Evolutionary conservation across 371 early-diverging fungal genomes (phyloP), one percentile per base, ranked within the genome.

Genomic region (Actinomucor elegans): DNA sequence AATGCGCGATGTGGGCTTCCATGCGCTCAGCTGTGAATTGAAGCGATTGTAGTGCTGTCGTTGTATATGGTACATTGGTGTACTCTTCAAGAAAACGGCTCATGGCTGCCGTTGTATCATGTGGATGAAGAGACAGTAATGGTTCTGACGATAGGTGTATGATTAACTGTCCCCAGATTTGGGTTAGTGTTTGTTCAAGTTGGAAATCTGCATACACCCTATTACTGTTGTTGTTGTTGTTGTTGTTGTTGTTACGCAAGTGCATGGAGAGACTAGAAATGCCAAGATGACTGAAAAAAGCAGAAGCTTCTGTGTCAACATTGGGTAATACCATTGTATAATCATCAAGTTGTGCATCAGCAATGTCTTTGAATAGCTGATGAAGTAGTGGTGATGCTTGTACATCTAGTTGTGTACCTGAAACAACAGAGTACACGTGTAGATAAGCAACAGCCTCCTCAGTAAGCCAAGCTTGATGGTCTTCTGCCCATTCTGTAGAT

Each of bases 401-500:
- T 5, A 79, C 81, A 1, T 21, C 24, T 48, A 87, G 86, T 14
- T 69, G 36, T 10, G 57, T 48, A 2, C 88, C 88, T 14, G 57
- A 64, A 6, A 80, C 81, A 23, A 56, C 61, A 27, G 41, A 23
- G 35, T 85, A 85, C 1, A 87, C 77, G 48, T 88, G 83, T 31
- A 88, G 42, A 56, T 88, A 88, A 1, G 77, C 82, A 21, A 82
- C 55, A 1, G 69, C 81, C 40, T 78, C 66, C 9, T 72, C 67
- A 38, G 67, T 66, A 5, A 88, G 64, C 80, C 79, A 78, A 20
- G 66, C 63, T 20, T 75, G 55, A 44, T 83, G 66, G 20, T 86
- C 79, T 52, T 88, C 88, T 0, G 84, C 85, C 83, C 83, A 88
- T 63, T 88, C 88, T 8, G 85, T 86, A 17, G 85, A 84, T 1